Conservation (phyloP, 2,329 filamentous ascomycete genomes). For the Claviceps digitariae region DNA sequence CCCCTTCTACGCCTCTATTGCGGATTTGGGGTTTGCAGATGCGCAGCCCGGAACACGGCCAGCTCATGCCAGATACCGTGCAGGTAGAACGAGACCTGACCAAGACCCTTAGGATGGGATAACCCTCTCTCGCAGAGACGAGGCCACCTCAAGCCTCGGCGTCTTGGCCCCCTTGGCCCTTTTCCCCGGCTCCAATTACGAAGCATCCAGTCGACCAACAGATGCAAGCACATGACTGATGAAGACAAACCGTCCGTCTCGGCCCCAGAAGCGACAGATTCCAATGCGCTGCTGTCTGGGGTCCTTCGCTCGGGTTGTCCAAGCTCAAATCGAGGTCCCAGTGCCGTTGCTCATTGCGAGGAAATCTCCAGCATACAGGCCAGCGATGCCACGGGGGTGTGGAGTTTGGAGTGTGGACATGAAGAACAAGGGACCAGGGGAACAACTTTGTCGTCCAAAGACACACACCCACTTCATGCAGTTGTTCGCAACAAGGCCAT, state of each 20-base stretch:
- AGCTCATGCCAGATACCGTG: neutral
- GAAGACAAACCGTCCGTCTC: constrained; percentile 4
- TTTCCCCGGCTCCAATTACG: neutral
- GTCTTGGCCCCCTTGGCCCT: too few relatives aligned
- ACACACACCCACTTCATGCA: constrained; percentile 2
- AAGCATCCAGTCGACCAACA: neutral
- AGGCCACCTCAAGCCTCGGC: neutral
- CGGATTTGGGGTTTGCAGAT: neutral
- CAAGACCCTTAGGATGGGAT: neutral
- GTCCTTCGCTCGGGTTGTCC: neutral
- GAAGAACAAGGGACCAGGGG: constrained; percentile 1
- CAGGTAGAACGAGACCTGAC: neutral
- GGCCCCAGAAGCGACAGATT: neutral
- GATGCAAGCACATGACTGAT: constrained; percentile 1
- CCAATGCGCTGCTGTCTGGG: neutral
- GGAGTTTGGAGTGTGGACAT: neutral
- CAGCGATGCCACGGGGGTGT: neutral
- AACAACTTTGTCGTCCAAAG: neutral
- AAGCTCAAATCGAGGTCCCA: neutral
- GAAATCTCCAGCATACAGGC: neutral
- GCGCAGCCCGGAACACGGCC: neutral
- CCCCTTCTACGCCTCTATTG: neutral
- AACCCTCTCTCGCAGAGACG: neutral
- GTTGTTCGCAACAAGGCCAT: neutral
- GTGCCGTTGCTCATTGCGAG: neutral